These are phyloP conservation scores for Cryoendolithus antarcticus DNA, from an alignment of 2,329 filamentous ascomycete species.

Conservation along the genomic window DNA sequence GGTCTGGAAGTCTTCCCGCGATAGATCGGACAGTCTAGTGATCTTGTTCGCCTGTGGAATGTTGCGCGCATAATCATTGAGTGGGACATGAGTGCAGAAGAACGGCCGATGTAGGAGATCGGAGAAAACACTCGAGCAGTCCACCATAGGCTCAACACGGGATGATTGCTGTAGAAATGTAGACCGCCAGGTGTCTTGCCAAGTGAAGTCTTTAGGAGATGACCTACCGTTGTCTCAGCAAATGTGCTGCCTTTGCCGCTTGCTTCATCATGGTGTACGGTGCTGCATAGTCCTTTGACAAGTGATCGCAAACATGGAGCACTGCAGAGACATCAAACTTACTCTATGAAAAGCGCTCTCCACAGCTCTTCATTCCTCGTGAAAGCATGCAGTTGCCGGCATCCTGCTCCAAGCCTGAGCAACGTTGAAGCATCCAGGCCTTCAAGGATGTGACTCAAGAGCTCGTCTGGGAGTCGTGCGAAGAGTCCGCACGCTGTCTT, in stretches of 20 bases:
- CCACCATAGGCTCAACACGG: conserved; percentile 43
- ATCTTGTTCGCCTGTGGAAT: conserved; percentile 70
- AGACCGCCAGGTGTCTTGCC: conserved; percentile 75
- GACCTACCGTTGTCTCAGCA: conserved; percentile 28
- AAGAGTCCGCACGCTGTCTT: conserved; percentile 55
- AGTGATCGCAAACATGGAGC: not conserved
- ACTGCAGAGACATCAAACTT: conserved; percentile 34
- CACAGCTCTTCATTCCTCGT: conserved; percentile 75
- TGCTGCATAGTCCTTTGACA: not conserved
- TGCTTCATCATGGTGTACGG: not conserved
- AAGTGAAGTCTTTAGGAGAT: conserved; percentile 40
- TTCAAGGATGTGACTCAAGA: conserved; percentile 65
- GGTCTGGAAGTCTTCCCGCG: conserved; percentile 58
- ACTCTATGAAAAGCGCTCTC: conserved; percentile 76
- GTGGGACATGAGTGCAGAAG: conserved; percentile 65
- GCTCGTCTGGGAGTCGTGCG: conserved; percentile 62
- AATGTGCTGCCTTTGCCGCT: conserved; percentile 9
- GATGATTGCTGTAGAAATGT: conserved; percentile 55
- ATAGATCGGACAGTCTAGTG: conserved; percentile 53
- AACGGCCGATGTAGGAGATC: conserved; percentile 85
- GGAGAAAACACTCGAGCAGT: conserved; percentile 73
- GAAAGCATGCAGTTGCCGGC: conserved; percentile 78
- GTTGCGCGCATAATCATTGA: conserved; percentile 52
- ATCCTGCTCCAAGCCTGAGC: conserved; percentile 58
- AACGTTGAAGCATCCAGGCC: conserved; percentile 54